Base-by-base conservation (phyloP, 371 early-diverging fungal genomes). In the Mortierella sp. region DNA sequence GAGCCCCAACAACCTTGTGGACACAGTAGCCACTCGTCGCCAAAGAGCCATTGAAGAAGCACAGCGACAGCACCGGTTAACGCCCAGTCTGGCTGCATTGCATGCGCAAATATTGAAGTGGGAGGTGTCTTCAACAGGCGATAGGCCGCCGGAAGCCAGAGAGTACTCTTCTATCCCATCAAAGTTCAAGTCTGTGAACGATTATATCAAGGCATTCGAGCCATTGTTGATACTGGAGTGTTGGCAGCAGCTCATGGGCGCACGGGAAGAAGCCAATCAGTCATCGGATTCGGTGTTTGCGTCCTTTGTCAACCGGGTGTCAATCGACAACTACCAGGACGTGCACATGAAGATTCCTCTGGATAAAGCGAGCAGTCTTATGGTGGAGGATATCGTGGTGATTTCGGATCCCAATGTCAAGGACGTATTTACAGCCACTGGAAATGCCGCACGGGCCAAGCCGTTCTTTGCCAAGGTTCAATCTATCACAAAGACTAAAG, bases 201-300 rank as follows among this genome's bases (percentile, higher is more conserved):
- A 89, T 44, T 98, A 97, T 67, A 67, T 77, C 5, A 51, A 61
- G 10, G 71, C 81, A 1, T 93, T 96, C 67, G 95, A 95, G 72
- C 96, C 96, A 0, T 67, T 98, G 44, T 54, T 95, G 44, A 60
- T 95, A 17, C 70, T 94, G 9, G 98, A 98, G 76, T 85, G 90
- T 48, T 96, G 96, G 95, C 83, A 88, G 64, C 94, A 94, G 61
- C 67, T 96, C 27, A 71, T 86, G 59, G 84, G 91, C 12, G 83
- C 92, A 1, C 86, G 87, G 39, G 94, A 94, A 52, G 88, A 91
- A 47, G 71, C 79, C n/a, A 58, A 79, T 2, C 46, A 63, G 13
- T 78, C 88, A 31, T 58, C 82, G 5, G 80, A 83, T 59, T 64
- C 80, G 6, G 64, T 87, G 41, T 77, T 84, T 47, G 53, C 83